Evolutionary conservation across 2,329 filamentous ascomycete genomes (phyloP).

Genomic region (Aschersonia sp.): DNA sequence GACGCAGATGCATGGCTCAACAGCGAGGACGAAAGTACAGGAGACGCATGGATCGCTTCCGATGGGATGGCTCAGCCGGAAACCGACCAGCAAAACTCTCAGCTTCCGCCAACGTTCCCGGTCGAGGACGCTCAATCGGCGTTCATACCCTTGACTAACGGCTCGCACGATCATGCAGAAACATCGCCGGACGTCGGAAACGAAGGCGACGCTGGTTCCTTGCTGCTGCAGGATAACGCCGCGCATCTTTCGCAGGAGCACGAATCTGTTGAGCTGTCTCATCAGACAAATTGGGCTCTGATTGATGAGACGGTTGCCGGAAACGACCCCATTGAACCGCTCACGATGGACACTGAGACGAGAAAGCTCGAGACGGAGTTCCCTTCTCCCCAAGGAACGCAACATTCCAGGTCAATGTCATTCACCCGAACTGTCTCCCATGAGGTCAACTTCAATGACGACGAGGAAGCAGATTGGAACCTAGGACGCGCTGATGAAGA

Average conservation of each 20-base stretch:
- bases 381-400: constrained; percentile 18
- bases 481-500: constrained; percentile 37
- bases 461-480: constrained; percentile 45
- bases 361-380: background rate
- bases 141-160: background rate
- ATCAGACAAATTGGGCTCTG: background rate
- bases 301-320: background rate
- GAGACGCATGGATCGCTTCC: background rate
- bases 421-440: constrained; percentile 51
- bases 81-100: too few species aligned
- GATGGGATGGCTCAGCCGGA: background rate
- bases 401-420: constrained; percentile 46
- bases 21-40: constrained; percentile 4
- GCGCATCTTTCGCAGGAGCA: background rate
- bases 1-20: constrained; percentile 9
- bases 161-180: background rate
- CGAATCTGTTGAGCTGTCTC: background rate
- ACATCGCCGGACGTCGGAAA: constrained; percentile 4
- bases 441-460: constrained; percentile 43
- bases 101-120: too few species aligned
- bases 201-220: constrained; percentile 10
- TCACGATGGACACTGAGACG: background rate
- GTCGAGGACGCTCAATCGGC: too few species aligned
- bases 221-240: constrained; percentile 10
- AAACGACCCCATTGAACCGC: too few species aligned